Conservation (phyloP, 2,329 filamentous ascomycete species). For the Cordyceps javanica region DNA sequence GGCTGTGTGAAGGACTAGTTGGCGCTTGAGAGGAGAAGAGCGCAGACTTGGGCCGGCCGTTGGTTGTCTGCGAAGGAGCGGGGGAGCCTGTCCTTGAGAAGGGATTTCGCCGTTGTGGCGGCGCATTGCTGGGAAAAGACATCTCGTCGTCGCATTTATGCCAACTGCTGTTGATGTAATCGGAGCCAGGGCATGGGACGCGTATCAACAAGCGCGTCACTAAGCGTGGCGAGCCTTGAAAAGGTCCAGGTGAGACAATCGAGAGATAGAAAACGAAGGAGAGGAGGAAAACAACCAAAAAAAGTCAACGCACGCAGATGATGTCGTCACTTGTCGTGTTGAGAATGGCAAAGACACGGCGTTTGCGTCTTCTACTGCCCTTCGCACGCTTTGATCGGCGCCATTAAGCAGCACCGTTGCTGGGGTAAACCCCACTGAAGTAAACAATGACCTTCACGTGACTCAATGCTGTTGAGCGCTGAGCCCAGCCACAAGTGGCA, state of each 20-base stretch:
- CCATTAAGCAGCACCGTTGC: conserved; percentile 20
- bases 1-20: conserved; percentile 49
- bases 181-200: conserved; percentile 15
- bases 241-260: conserved; percentile 9
- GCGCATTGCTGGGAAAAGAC: conserved; percentile 29
- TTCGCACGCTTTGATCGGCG: neutral
- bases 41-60: conserved; percentile 66
- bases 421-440: conserved; percentile 20
- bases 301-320: neutral
- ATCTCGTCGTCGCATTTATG: conserved; percentile 23
- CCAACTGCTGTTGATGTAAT: conserved; percentile 21
- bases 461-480: conserved; percentile 4
- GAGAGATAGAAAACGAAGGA: conserved; percentile 18
- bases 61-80: conserved; percentile 50
- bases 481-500: neutral
- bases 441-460: conserved; percentile 25
- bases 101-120: conserved; percentile 69
- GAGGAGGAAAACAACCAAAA: neutral
- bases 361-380: neutral
- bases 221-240: neutral
- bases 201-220: conserved; percentile 21
- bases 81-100: conserved; percentile 66
- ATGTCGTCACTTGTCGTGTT: conserved; percentile 1
- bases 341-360: neutral
- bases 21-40: conserved; percentile 49